These are phyloP conservation scores for Trypanosoma mega DNA, from an alignment of 208 protist genomes.

Conservation along the genomic window DNA sequence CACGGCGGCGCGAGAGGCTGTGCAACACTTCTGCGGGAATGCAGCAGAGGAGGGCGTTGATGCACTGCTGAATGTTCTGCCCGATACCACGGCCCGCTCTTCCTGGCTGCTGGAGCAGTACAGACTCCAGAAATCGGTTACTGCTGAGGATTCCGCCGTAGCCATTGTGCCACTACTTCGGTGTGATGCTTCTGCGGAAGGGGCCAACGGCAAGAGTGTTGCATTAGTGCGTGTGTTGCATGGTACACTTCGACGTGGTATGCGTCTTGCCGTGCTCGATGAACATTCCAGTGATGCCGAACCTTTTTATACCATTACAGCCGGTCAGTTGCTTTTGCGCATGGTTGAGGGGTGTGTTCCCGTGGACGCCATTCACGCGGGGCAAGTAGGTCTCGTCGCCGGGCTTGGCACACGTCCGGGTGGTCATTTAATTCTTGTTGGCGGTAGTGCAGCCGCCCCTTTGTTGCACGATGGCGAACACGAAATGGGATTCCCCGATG, in stretches of 20 bases:
- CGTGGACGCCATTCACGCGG: slow-evolving; percentile 45
- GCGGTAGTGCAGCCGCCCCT: slow-evolving; percentile 37
- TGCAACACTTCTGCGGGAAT: slow-evolving; percentile 65
- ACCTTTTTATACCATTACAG: slow-evolving; percentile 48
- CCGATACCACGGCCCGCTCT: slow-evolving; percentile 31
- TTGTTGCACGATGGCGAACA: slow-evolving; percentile 33
- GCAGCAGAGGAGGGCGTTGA: slow-evolving; percentile 52
- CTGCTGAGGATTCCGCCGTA: slow-evolving; percentile 25
- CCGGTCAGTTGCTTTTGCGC: slow-evolving; percentile 44
- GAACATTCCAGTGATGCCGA: slow-evolving; percentile 70
- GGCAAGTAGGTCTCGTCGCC: slow-evolving; percentile 70
- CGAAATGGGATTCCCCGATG: slow-evolving; percentile 4
- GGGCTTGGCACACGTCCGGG: slow-evolving; percentile 45
- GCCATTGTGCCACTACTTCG: slow-evolving; percentile 61
- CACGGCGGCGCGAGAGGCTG: slow-evolving; percentile 58
- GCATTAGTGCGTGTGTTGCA: slow-evolving; percentile 64
- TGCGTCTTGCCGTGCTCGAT: slow-evolving; percentile 53
- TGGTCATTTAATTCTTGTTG: slow-evolving; percentile 62
- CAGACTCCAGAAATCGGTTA: slow-evolving; percentile 14
- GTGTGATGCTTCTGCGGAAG: slow-evolving; percentile 33
- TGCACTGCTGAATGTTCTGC: slow-evolving; percentile 65
- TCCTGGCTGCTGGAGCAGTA: slow-evolving; percentile 48
- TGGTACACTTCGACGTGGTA: slow-evolving; percentile 38
- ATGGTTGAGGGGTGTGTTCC: slow-evolving; percentile 52
- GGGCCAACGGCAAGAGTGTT: slow-evolving; percentile 37